Conservation (phyloP, 1,139 yeast species). For the Kluyveromyces sp. region DNA sequence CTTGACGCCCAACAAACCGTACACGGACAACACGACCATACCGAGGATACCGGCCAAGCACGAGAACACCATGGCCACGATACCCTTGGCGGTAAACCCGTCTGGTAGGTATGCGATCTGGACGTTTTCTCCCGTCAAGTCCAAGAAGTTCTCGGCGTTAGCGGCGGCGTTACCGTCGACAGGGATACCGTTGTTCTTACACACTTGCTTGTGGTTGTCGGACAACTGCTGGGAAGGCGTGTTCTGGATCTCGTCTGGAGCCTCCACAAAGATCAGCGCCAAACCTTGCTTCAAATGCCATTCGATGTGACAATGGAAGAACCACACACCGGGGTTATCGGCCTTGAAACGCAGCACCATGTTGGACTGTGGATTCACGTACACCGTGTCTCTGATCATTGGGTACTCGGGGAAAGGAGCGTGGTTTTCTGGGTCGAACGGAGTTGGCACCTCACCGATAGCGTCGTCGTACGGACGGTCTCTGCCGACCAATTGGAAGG, state of each 20-base stretch:
- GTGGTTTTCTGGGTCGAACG: slow-evolving; percentile 45
- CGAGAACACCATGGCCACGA: slow-evolving; percentile 79
- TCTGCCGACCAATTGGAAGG: slow-evolving; percentile 60
- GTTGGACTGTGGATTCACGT: slow-evolving; percentile 61
- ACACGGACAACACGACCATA: slow-evolving; percentile 63
- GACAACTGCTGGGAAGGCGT: slow-evolving; percentile 43
- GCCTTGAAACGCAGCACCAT: slow-evolving; percentile 67
- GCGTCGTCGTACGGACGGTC: slow-evolving; percentile 40
- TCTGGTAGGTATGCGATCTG: slow-evolving; percentile 62
- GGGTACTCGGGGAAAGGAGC: slow-evolving; percentile 58
- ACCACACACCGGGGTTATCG: slow-evolving; percentile 86
- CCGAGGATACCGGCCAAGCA: slow-evolving; percentile 75
- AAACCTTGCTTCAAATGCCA: slow-evolving; percentile 92
- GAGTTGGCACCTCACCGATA: slow-evolving; percentile 38
- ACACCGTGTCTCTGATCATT: slow-evolving; percentile 62
- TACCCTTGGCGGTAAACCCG: slow-evolving; percentile 88
- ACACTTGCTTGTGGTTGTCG: slow-evolving; percentile 51
- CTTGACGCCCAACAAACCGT: slow-evolving; percentile 72
- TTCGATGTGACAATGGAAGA: slow-evolving; percentile 91
- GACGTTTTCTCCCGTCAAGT: slow-evolving; percentile 64
- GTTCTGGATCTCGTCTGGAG: slow-evolving; percentile 57
- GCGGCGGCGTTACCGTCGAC: slow-evolving; percentile 82
- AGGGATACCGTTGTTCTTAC: slow-evolving; percentile 46
- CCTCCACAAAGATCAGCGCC: slow-evolving; percentile 67
- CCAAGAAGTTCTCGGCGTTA: slow-evolving; percentile 47